Conservation (phyloP, 345 rosid species). For the Xanthoceras sorbifolium region DNA sequence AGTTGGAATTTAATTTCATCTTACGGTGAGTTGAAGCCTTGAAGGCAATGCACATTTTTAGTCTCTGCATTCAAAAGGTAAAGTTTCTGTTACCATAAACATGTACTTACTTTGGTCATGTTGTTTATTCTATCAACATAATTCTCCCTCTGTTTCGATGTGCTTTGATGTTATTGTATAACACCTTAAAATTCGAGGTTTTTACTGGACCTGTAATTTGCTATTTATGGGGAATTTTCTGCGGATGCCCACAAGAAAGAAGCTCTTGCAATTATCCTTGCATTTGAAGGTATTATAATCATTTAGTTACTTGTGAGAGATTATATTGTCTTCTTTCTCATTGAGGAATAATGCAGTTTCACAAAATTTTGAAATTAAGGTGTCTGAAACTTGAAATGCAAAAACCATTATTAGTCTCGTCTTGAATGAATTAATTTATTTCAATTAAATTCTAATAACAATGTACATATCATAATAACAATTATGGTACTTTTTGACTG, state of each 20-base stretch:
- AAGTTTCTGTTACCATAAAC: neutral
- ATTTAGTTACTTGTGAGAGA: neutral
- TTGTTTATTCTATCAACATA: neutral
- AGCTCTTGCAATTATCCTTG: neutral
- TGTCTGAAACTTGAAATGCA: neutral
- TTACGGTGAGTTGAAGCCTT: neutral
- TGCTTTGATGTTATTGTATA: too few species aligned
- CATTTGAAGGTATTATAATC: neutral
- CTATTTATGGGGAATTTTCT: too few species aligned
- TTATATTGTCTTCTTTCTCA: neutral
- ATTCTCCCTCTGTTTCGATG: neutral
- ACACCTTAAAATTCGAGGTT: neutral
- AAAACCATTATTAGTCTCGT: too few species aligned
- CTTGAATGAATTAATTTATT: too few species aligned
- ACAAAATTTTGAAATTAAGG: neutral
- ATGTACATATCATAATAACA: too few species aligned
- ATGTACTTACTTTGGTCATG: neutral
- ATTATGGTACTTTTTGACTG: too few species aligned
- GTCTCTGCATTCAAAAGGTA: neutral
- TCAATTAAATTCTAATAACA: too few species aligned
- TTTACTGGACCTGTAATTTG: too few species aligned
- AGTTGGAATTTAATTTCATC: neutral
- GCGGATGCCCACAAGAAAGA: too few species aligned
- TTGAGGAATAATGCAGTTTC: neutral
- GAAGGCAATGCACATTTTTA: neutral